Base-by-base conservation (phyloP, 192 early-diverging fungal genomes). In the Backusella tarrabulga region DNA sequence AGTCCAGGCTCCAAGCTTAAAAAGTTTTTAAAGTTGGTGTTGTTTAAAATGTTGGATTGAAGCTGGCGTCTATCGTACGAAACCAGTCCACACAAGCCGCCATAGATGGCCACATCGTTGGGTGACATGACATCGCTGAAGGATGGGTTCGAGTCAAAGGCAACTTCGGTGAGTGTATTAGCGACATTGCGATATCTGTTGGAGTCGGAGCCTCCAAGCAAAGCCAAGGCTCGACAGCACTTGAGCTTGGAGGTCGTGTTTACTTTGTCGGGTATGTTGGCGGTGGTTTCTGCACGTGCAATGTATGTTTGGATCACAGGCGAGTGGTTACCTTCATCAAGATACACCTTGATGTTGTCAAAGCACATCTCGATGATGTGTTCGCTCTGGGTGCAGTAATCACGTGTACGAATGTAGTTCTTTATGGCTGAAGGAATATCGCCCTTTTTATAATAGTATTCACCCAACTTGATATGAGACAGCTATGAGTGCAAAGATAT, bases 21-120 rank as follows among this genome's bases (percentile, higher is more conserved):
- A 79, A 87, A 95, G 36, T 88, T 88, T 63, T 91, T 91, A 74
- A 96, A 93, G 35, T 89, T 83, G 7, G 85, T 75, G 75, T 94
- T 95, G 50, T 94, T 93, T 41, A 95, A 86, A 26, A 97, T 86
- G 71, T 87, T 76, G 0, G 68, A 80, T 80, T 93, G 92, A 19
- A 97, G 82, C 46, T 95, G 92, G 44, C 81, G 56, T 46, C 96
- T 82, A 50, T 91, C 88, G 73, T 94, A 94, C 12, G 93, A 88
- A 14, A 94, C 92, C 42, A 97, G 74, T 7, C 93, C 93, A 80
- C 91, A 93, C 11, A 96, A 83, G 68, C 88, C 91, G 60, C 92
- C 92, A 80, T 94, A 95, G 3, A 92, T 85, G 34, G 95, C 95
- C 74, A 97, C 86, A 77, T 97, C 96, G 74, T 92, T 92, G n/a